phyloP scores from a whole-genome alignment of 148 eudicot genomes.

The Diospyros kaki region DNA sequence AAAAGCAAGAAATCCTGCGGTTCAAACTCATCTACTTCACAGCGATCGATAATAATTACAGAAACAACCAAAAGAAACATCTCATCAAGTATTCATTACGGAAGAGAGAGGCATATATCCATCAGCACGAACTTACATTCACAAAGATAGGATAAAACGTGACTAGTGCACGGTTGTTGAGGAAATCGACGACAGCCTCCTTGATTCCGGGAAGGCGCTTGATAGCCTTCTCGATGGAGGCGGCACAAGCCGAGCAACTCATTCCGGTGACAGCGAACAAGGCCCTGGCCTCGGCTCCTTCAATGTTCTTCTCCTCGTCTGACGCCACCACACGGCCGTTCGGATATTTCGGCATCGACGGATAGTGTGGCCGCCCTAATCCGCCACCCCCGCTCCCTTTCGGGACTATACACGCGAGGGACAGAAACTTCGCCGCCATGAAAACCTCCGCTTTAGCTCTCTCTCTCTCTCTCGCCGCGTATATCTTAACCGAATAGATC shows the following conservation, averaged over 20 bases:
- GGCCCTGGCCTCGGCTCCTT: conserved; percentile 45
- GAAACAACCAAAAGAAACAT: too few species aligned
- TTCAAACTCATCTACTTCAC: too few species aligned
- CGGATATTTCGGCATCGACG: conserved; percentile 79
- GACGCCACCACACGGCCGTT: conserved; percentile 33
- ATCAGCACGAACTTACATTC: conserved; percentile 35
- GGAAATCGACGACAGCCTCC: conserved; percentile 67
- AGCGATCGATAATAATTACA: too few species aligned
- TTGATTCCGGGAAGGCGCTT: conserved; percentile 72
- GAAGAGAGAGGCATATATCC: neutral
- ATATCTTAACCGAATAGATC: neutral
- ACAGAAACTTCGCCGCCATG: conserved; percentile 40
- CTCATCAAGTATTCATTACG: neutral
- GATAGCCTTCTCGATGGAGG: conserved; percentile 71
- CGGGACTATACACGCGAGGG: conserved; percentile 36
- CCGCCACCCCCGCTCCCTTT: conserved; percentile 23
- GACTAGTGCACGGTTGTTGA: conserved; percentile 68
- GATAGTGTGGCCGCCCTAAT: conserved; percentile 61
- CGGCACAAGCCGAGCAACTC: conserved; percentile 90
- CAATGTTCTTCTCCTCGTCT: conserved; percentile 26
- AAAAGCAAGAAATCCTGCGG: too few species aligned
- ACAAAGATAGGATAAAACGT: conserved; percentile 55
- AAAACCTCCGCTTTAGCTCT: neutral
- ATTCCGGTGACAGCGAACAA: conserved; percentile 67
- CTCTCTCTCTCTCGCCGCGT: conserved; percentile 7